These are phyloP conservation scores for Globisporangium yorkense DNA, from an alignment of 352 stramenopile genomes.

Conservation along the genomic window DNA sequence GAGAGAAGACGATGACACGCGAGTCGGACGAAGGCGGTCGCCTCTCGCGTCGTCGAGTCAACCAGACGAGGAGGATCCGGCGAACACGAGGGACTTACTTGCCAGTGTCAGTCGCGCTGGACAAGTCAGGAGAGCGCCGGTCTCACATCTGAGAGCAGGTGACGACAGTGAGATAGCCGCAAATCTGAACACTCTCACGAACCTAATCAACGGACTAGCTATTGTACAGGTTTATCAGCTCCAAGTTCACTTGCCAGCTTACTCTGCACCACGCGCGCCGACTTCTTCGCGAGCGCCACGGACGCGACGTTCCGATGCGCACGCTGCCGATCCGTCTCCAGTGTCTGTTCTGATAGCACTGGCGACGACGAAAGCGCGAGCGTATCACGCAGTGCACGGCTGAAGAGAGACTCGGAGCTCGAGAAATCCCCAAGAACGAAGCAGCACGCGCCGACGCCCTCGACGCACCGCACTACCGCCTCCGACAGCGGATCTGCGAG, in stretches of 20 bases:
- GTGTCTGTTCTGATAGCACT: not conserved
- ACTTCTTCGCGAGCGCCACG: slow-evolving; percentile 34
- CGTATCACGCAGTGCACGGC: slow-evolving; percentile 18
- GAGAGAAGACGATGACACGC: not conserved
- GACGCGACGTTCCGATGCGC: slow-evolving; percentile 59
- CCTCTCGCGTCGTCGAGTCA: not conserved
- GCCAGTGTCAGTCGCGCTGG: too few species aligned
- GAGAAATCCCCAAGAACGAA: slow-evolving; percentile 44
- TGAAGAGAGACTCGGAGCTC: slow-evolving; percentile 40
- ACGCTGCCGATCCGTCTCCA: slow-evolving; percentile 19
- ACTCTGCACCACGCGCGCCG: slow-evolving; percentile 6
- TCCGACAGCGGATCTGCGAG: slow-evolving; percentile 18
- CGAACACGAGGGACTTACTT: not conserved
- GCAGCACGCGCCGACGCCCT: slow-evolving; percentile 46
- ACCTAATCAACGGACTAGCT: too few species aligned
- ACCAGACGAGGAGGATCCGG: not conserved
- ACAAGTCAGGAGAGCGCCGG: not conserved
- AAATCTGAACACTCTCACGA: not conserved
- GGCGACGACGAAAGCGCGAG: not conserved
- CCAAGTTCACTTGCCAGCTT: not conserved
- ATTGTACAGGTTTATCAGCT: not conserved
- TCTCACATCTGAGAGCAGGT: not conserved
- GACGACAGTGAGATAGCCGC: not conserved
- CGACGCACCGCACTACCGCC: slow-evolving; percentile 25
- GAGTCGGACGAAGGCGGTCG: not conserved